Base-by-base conservation (phyloP, 768 basidiomycete genomes). In the Agrocybe pediades region DNA sequence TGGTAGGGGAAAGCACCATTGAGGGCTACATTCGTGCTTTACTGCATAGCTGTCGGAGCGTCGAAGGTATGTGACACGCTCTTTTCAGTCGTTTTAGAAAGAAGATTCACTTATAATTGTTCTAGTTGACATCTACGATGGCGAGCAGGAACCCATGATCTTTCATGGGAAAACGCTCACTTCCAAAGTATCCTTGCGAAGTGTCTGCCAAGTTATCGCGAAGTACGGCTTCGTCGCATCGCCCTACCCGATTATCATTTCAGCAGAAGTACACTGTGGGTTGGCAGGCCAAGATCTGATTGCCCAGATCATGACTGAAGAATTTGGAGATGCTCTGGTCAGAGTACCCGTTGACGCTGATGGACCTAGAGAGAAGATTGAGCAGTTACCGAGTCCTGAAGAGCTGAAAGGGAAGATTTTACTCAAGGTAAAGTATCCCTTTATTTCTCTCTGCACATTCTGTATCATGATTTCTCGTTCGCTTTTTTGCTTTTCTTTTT, bases 191-290 rank as follows among this genome's bases (percentile, higher is more conserved):
- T 74, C 92, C 0, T 77, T 92, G 1, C 85, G 92, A 16, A 89
- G 91, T 56, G 85, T 95, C 43, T 93, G 93, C 66, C 75, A 84
- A 44, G 91, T 93, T 0, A 92, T 98, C 66, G 79, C 80, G 46
- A 92, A 93, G 65, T 98, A 98, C 63, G 96, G 91, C 1, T 98
- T 99, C 64, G 86, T 93, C 42, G 85, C 91, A 0, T 96, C 94
- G 2, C 91, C 94, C 0, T 98, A 95, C 68, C 97, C 97, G 0
- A 82, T 99, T 67, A 92, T 99, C 72, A 91, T 99, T 49, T 96
- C 94, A 3, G 92, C 95, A n/a, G 97, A 99, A 73, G 83, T 97
- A 5, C 96, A 98, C 64, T 97, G 94, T 70, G 78, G 81, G 2
- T 74, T 75, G 5, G 79, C 83, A 33, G 79, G 83, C 58, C 77